Conservation (phyloP, 352 stramenopile genomes). For the Phytophthora multivora region DNA sequence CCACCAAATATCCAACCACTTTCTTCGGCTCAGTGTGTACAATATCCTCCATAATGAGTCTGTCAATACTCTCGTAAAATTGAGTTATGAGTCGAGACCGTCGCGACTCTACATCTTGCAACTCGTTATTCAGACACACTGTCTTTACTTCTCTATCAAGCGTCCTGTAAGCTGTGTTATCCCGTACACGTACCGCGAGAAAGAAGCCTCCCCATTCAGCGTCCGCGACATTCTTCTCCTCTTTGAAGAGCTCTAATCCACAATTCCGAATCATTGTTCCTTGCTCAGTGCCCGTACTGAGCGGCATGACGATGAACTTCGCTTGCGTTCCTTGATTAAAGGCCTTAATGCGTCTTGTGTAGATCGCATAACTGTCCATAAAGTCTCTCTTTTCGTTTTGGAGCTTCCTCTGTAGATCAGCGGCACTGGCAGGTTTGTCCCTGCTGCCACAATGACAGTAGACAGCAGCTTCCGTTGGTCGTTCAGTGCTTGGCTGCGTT, state of each 20-base stretch:
- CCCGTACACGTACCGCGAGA: slow-evolving; percentile 10
- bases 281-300: not conserved
- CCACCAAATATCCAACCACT: too few relatives aligned
- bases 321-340: not conserved
- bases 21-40: too few relatives aligned
- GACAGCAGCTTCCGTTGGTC: too few relatives aligned
- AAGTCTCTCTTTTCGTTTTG: not conserved
- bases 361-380: not conserved
- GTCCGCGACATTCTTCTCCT: not conserved
- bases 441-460: not conserved
- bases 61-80: too few relatives aligned
- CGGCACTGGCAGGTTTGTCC: not conserved
- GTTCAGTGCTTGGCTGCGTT: too few relatives aligned
- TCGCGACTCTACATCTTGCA: too few relatives aligned
- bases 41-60: too few relatives aligned
- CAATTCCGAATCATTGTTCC: not conserved
- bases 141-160: slow-evolving; percentile 12
- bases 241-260: not conserved
- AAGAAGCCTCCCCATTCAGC: slow-evolving; percentile 8
- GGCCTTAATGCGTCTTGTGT: not conserved
- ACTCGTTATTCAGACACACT: too few relatives aligned
- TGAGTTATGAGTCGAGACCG: too few relatives aligned
- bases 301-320: not conserved
- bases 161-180: slow-evolving; percentile 18
- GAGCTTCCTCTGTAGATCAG: not conserved